Conservation (phyloP, 73 alveolate genomes). For the Paramecium biaurelia region DNA sequence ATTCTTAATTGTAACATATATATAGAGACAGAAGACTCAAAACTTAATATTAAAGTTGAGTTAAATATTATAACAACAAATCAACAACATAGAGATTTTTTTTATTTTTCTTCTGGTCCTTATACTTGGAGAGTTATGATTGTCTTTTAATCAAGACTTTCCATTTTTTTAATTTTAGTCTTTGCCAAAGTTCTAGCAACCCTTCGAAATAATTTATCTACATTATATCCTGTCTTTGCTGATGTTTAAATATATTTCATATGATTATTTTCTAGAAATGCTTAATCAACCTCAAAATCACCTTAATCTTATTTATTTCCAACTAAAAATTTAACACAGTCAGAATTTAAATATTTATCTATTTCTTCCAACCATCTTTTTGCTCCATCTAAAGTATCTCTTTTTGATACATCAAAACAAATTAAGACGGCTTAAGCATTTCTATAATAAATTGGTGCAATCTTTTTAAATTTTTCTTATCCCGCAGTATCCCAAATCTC, state of each 20-base stretch:
- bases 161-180: conserved; percentile 1
- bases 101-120: conserved; percentile 41
- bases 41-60: neutral
- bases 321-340: conserved; percentile 73
- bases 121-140: conserved; percentile 10
- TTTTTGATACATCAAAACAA: conserved; percentile 78
- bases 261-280: neutral
- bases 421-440: conserved; percentile 88
- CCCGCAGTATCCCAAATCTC: conserved; percentile 97
- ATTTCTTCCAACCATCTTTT: conserved; percentile 83
- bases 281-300: conserved; percentile 67
- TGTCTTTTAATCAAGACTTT: neutral
- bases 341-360: conserved; percentile 77
- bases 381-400: conserved; percentile 74
- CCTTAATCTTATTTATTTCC: conserved; percentile 88
- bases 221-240: conserved; percentile 34
- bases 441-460: conserved; percentile 82
- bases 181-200: conserved; percentile 27
- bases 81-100: conserved; percentile 26
- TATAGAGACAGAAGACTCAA: no score
- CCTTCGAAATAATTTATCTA: conserved; percentile 17
- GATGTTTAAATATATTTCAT: conserved; percentile 26
- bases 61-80: neutral
- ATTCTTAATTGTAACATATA: no score
- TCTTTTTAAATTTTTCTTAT: conserved; percentile 77